Base-by-base conservation (phyloP, 2,329 filamentous ascomycete genomes). In the Herpotrichia juniperi region DNA sequence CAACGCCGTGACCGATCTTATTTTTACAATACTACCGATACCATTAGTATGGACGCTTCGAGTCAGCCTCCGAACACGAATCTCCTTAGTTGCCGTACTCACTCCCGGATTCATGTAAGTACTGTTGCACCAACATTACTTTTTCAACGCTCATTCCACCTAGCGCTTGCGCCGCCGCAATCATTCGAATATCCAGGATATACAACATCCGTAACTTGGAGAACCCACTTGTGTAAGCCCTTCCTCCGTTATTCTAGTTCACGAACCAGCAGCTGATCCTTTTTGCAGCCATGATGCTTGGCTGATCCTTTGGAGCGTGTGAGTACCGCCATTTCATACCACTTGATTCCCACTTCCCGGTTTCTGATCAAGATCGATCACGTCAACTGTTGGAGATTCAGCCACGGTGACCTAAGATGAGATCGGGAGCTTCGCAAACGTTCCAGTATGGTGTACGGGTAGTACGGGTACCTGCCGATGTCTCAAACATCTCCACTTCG, bases 11-110 rank as follows among this genome's bases (percentile, higher is more conserved):
- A 71, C 70, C 17, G 68, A 70, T 51, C 56, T 72, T 14, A 26
- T 72, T 3, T 68, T 78, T 42, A 69, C 74, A 1, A 39, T 69
- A 1, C 53, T 76, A 1, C 69, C 75, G 1, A 66, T 78, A 11
- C 71, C 72, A 1, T 64, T 77, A 52, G 66, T 78, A 39, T 60
- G 72, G 51, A 68, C 58, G 17, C 63, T 75, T 7, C 66, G 71
- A 42, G 59, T 74, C 51, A 73, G 69, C 53, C 51, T 55, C 9
- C 65, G 69, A 28, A 73, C 68, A 12, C 74, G 73, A 48, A 42
- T 72, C n/a, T 67, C 68, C 1, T 53, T 66, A 30, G 57, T 57
- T 2, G 22, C 57, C 31, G 57, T 73, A 42, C 62, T 71, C 32
- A 56, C 59, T 34, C 52, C 74, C 10, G 72, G 72, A 3, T 66